These are phyloP conservation scores for Arthromyces matolae DNA, from an alignment of 768 basidiomycete species.

Conservation along the genomic window DNA sequence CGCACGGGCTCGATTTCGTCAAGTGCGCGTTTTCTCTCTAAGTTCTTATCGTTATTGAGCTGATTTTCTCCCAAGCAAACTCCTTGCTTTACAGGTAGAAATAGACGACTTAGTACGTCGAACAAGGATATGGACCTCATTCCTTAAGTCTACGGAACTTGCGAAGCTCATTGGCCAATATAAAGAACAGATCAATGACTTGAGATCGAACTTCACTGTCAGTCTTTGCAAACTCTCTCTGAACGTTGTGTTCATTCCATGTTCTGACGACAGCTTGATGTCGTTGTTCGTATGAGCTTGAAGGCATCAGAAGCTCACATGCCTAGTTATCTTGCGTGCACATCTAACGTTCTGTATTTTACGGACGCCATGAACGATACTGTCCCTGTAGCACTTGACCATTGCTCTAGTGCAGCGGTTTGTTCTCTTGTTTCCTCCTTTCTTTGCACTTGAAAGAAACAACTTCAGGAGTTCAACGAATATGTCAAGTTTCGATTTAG, in stretches of 20 bases:
- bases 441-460: no score
- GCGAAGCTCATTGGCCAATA: not conserved
- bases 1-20: not conserved
- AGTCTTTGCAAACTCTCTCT: not conserved
- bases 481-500: conserved; percentile 9
- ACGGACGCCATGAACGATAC: conserved; percentile 4
- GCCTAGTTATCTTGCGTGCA: not conserved
- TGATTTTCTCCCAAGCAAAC: not conserved
- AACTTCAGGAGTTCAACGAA: conserved; percentile 5
- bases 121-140: not conserved
- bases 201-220: not conserved
- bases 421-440: no score
- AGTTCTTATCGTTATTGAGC: not conserved
- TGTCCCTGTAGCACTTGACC: not conserved
- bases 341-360: not conserved
- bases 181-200: not conserved
- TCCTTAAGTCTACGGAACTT: not conserved
- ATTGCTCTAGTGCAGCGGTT: no score
- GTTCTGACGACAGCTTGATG: not conserved
- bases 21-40: not conserved
- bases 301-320: not conserved
- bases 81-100: not conserved
- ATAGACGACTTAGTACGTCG: not conserved
- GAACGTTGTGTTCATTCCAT: not conserved
- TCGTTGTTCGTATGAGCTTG: not conserved